Percentiles rank a stretch among this genome's conserved stretches.
phyloP scores from a whole-genome alignment of 2,329 filamentous ascomycete genomes.

The Claviceps purpurea region DNA sequence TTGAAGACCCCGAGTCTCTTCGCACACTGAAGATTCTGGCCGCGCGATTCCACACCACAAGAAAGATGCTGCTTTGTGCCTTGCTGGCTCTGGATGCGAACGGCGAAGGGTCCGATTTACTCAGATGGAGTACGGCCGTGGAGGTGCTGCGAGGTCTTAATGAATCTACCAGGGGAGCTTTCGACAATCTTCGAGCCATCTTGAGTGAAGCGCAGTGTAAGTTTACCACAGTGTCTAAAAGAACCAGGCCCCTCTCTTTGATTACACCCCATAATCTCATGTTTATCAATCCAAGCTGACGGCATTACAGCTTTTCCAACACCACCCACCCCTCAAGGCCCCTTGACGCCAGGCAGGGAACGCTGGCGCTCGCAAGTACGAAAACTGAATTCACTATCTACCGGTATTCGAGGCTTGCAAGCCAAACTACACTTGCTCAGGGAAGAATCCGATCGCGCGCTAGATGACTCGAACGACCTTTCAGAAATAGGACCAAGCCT shows the following conservation, averaged over 20 bases:
- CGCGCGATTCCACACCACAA: constrained; percentile 64
- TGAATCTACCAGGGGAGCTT: constrained; percentile 45
- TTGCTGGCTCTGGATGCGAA: constrained; percentile 75
- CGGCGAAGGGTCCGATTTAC: constrained; percentile 61
- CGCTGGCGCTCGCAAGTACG: constrained; percentile 76
- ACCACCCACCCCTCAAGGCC: constrained; percentile 43
- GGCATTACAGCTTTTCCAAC: constrained; percentile 33
- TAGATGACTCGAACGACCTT: constrained; percentile 61
- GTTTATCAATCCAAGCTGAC: not conserved
- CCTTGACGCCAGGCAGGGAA: constrained; percentile 62
- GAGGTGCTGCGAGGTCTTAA: constrained; percentile 60
- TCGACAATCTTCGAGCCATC: constrained; percentile 52
- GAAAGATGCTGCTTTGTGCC: constrained; percentile 81
- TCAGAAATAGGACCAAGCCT: constrained; percentile 66
- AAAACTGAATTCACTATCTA: constrained; percentile 77
- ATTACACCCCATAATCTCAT: not conserved
- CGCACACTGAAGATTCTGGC: constrained; percentile 71
- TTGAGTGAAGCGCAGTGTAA: constrained; percentile 69
- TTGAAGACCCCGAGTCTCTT: constrained; percentile 65
- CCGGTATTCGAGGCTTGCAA: constrained; percentile 81
- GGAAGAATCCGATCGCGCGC: constrained; percentile 70
- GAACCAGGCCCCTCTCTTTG: not conserved
- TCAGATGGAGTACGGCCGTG: constrained; percentile 65
- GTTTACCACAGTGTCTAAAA: constrained; percentile 15
- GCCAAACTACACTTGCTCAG: constrained; percentile 86